Base-by-base conservation (phyloP, 805 yeast genomes). In the Candida multigemmis region DNA sequence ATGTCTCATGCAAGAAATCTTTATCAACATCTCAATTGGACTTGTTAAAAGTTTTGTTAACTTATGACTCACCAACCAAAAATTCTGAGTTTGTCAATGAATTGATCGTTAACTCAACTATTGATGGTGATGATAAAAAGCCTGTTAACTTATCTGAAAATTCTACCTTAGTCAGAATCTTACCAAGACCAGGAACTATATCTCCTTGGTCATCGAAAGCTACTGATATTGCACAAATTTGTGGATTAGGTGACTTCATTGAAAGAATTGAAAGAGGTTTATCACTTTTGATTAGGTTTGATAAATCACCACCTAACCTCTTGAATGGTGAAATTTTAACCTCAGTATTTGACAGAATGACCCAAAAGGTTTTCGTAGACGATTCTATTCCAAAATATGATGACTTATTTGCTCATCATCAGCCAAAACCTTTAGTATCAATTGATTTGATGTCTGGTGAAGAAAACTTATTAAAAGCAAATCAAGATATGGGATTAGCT, bases 151-250 rank as follows among this genome's bases (percentile, higher is more conserved):
- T 21, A 12, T 12, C 17, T 7, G 21, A 26, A 12, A 19, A 26
- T 38, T 58, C 74, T 17, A 69, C 72, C 35, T 58, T 86, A 38
- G 57, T 89, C 24, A 70, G 94, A 50, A 68, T 91, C 27, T 65
- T 86, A 27, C 98, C 99, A 23, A 74, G 97, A 53, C 64, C 86
- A 6, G 98, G 98, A 35, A 91, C 98, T 8, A 89, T 91, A 39
- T 87, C 97, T 14, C 97, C 98, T 18, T 91, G 99, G 99, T 84
- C 96, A 7, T 87, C 97, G 9, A 91, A 91, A 60, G 99, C 99
- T 15, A 87, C 98, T 21, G 89, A 91, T 57, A 91, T 91, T 40
- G 71, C 87, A 27, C 73, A 77, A 31, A 94, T 83, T 31, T 84
- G 95, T 59, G 96, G 96, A 7, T 67, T 91, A 34, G 70, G 65